phyloP scores from a whole-genome alignment of 1,284 basidiomycete species.

The Ceratobasidium sp. region DNA sequence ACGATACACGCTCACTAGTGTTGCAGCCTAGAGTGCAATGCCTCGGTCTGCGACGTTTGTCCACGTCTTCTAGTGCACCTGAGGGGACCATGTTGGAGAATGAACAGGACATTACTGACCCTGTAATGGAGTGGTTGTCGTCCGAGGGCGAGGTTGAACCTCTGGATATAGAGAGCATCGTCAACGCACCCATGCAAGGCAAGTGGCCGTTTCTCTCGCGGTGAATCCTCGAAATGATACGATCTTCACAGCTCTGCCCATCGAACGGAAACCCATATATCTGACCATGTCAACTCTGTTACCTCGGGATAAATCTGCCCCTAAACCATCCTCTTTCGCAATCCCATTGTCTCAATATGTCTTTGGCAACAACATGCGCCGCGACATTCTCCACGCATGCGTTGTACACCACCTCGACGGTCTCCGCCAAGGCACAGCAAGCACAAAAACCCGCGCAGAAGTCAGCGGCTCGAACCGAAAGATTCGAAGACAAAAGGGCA shows the following conservation, averaged over 20 bases:
- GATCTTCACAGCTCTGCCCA: conserved; percentile 20
- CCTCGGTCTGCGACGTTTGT: background rate
- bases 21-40: background rate
- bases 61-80: conserved; percentile 10
- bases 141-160: conserved; percentile 24
- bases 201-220: background rate
- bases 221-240: background rate
- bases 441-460: conserved; percentile 89
- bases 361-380: conserved; percentile 85
- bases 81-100: conserved; percentile 2
- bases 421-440: conserved; percentile 87
- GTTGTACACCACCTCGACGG: conserved; percentile 88
- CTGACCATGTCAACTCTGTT: conserved; percentile 45
- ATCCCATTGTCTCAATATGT: conserved; percentile 82
- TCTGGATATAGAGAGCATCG: conserved; percentile 24
- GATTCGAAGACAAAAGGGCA: conserved; percentile 90
- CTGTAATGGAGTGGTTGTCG: conserved; percentile 35
- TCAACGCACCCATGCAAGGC: conserved; percentile 35
- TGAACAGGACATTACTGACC: conserved; percentile 33
- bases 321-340: conserved; percentile 57
- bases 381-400: conserved; percentile 92
- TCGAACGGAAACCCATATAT: conserved; percentile 53
- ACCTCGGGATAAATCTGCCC: conserved; percentile 49
- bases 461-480: conserved; percentile 89
- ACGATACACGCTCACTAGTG: background rate